Evolutionary conservation across 108 stramenopile genomes (phyloP).

Genomic region (Nannochloropsis salina): DNA sequence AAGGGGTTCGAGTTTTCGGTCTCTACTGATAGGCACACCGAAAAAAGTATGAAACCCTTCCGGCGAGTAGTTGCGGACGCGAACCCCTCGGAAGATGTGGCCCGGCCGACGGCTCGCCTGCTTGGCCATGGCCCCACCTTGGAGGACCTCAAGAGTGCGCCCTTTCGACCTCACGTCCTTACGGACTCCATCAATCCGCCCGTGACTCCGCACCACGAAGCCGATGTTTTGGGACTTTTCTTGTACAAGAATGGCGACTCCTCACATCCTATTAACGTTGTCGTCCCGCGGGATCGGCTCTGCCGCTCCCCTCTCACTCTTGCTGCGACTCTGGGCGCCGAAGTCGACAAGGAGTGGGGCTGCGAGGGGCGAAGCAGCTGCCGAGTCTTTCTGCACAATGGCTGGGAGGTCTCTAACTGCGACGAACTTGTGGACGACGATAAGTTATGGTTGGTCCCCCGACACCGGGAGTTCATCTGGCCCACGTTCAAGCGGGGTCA

Average conservation of each 20-base stretch:
- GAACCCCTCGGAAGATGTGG: not conserved
- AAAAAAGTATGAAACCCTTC: not conserved
- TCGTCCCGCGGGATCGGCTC: not conserved
- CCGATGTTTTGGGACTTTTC: not conserved
- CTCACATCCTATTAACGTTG: not conserved
- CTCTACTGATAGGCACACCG: not conserved
- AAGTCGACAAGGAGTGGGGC: not conserved
- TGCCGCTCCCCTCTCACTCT: not conserved
- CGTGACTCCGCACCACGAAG: not conserved
- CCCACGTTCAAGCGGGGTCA: constrained; percentile 17
- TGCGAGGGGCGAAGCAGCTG: not conserved
- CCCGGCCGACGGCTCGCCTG: not conserved
- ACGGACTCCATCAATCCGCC: constrained; percentile 1
- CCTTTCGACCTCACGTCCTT: constrained; percentile 5
- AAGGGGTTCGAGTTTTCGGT: not conserved
- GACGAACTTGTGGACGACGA: not conserved
- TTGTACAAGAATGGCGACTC: not conserved
- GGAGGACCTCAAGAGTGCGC: not conserved
- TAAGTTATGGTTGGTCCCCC: not conserved
- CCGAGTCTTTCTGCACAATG: not conserved
- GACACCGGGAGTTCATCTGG: not conserved
- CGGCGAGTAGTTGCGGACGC: not conserved
- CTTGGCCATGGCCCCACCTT: not conserved
- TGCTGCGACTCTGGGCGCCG: constrained; percentile 8
- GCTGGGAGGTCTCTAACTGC: constrained; percentile 9